phyloP scores from a whole-genome alignment of 768 basidiomycete species.

The Suillus placidus region DNA sequence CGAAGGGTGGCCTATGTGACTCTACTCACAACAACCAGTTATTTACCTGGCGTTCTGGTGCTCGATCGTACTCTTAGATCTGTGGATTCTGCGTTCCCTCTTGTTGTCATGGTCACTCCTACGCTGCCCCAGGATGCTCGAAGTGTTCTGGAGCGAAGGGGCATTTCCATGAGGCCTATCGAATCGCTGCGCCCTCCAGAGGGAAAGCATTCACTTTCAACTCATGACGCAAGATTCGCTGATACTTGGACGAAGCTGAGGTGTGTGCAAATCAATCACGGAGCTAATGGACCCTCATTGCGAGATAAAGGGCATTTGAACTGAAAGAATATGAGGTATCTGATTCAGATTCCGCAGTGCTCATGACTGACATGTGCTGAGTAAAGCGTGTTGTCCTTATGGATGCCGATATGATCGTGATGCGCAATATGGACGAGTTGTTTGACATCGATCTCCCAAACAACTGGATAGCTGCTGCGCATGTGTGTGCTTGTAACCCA shows the following conservation, averaged over 20 bases:
- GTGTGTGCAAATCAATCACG: slow-evolving; percentile 26
- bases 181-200: slow-evolving; percentile 56
- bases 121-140: slow-evolving; percentile 53
- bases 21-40: slow-evolving; percentile 67
- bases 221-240: slow-evolving; percentile 50
- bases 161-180: slow-evolving; percentile 61
- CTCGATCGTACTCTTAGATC: slow-evolving; percentile 53
- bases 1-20: slow-evolving; percentile 69
- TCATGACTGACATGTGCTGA: slow-evolving; percentile 10
- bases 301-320: slow-evolving; percentile 53
- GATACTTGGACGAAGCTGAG: slow-evolving; percentile 71
- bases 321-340: slow-evolving; percentile 67
- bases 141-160: slow-evolving; percentile 51
- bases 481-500: slow-evolving; percentile 96
- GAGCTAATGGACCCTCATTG: slow-evolving; percentile 16
- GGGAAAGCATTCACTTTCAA: slow-evolving; percentile 38
- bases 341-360: slow-evolving; percentile 12
- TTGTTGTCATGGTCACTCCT: slow-evolving; percentile 77
- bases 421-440: slow-evolving; percentile 82
- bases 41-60: slow-evolving; percentile 60
- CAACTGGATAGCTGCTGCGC: slow-evolving; percentile 84
- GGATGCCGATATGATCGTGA: slow-evolving; percentile 88
- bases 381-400: slow-evolving; percentile 74
- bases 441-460: slow-evolving; percentile 52
- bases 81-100: slow-evolving; percentile 67